Percentiles rank a stretch among this genome's conserved stretches.
phyloP scores from a whole-genome alignment of 2,329 filamentous ascomycete genomes.

The Apiospora sp. region DNA sequence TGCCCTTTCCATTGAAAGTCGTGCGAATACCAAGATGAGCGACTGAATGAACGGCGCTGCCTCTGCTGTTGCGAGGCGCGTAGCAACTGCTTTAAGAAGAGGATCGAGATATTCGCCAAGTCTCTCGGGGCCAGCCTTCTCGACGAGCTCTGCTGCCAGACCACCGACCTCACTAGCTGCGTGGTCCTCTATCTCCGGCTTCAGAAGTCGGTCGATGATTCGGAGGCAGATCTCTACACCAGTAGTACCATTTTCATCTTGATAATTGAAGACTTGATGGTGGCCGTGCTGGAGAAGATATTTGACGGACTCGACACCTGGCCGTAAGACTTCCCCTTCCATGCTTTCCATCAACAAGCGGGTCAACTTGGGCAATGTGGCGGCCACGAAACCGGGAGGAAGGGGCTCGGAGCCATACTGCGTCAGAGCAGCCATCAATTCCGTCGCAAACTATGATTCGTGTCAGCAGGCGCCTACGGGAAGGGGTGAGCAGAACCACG shows the following conservation, averaged over 20 bases:
- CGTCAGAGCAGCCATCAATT: slow-evolving; percentile 81
- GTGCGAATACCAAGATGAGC: slow-evolving; percentile 92
- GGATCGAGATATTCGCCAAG: slow-evolving; percentile 90
- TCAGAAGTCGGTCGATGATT: slow-evolving; percentile 90
- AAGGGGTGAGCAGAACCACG: neutral
- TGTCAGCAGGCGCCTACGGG: neutral
- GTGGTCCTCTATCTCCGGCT: slow-evolving; percentile 86
- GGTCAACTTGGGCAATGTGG: slow-evolving; percentile 86
- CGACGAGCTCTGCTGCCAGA: slow-evolving; percentile 91
- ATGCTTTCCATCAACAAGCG: slow-evolving; percentile 80
- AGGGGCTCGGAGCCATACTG: slow-evolving; percentile 86
- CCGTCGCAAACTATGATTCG: slow-evolving; percentile 71
- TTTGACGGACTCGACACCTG: slow-evolving; percentile 85
- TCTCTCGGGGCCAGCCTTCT: slow-evolving; percentile 90
- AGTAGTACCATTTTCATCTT: slow-evolving; percentile 78
- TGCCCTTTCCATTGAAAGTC: slow-evolving; percentile 84
- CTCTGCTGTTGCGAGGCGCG: slow-evolving; percentile 81
- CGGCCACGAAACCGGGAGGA: slow-evolving; percentile 83
- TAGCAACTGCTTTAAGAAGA: slow-evolving; percentile 87
- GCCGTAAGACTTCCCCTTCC: slow-evolving; percentile 89
- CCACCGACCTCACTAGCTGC: slow-evolving; percentile 96
- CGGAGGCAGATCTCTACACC: slow-evolving; percentile 89
- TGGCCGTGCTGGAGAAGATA: slow-evolving; percentile 91
- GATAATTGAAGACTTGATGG: slow-evolving; percentile 87
- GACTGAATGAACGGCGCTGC: slow-evolving; percentile 94